These are phyloP conservation scores for Penicillium vulpinum DNA, from an alignment of 2,329 filamentous ascomycete species.

Conservation along the genomic window DNA sequence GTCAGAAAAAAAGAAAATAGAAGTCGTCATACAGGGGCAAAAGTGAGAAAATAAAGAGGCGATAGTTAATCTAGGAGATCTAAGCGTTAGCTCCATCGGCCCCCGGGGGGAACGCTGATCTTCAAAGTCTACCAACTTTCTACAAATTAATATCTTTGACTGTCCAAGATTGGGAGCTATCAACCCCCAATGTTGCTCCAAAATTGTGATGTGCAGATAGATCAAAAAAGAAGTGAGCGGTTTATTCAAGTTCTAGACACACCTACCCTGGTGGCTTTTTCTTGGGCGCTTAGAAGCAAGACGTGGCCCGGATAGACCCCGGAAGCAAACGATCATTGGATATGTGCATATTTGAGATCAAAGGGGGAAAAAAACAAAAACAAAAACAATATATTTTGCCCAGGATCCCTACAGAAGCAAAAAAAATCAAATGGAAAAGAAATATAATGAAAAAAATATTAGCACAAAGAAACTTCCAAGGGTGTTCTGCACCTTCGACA, in stretches of 20 bases:
- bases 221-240: not conserved
- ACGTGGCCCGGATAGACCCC: not conserved
- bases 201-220: not conserved
- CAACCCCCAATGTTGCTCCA: not conserved
- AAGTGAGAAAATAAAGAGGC: not conserved
- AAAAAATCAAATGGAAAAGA: not conserved
- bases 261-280: constrained; percentile 1
- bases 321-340: not conserved
- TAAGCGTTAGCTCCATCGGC: not conserved
- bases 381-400: not conserved
- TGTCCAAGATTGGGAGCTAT: not conserved
- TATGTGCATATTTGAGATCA: not conserved
- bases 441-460: too few relatives aligned
- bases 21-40: not conserved
- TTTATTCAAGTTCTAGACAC: not conserved
- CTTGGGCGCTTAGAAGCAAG: constrained; percentile 1
- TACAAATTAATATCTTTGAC: not conserved
- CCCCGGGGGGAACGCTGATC: not conserved
- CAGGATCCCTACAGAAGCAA: not conserved
- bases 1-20: not conserved
- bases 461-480: constrained; percentile 15
- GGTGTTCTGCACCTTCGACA: constrained; percentile 7
- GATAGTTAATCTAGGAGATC: not conserved
- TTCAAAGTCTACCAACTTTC: not conserved
- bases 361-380: not conserved